Conservation (phyloP, 2,329 filamentous ascomycete genomes). For the Byssothecium circinans region DNA sequence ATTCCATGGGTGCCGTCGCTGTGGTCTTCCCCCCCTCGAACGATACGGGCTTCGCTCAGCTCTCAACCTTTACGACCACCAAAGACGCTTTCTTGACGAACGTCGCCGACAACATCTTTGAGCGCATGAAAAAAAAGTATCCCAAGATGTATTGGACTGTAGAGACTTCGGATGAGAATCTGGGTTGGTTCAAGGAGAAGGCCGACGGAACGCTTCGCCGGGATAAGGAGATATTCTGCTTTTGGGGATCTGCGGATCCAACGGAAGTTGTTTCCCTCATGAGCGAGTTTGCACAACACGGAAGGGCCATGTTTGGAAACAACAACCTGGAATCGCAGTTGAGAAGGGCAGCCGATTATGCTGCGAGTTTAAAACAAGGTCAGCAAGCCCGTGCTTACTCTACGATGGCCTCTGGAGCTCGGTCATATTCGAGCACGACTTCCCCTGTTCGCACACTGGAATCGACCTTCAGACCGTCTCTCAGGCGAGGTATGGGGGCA, state of each 20-base stretch:
- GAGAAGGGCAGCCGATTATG: slow-evolving; percentile 72
- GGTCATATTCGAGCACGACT: slow-evolving; percentile 47
- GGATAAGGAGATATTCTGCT: slow-evolving; percentile 90
- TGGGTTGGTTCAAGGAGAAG: slow-evolving; percentile 97
- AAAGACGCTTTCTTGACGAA: slow-evolving; percentile 95
- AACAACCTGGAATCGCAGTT: slow-evolving; percentile 86
- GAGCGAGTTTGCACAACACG: slow-evolving; percentile 80
- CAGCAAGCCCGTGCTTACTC: slow-evolving; percentile 71
- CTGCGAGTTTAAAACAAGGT: slow-evolving; percentile 60
- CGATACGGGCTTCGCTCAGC: slow-evolving; percentile 71
- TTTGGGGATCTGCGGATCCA: slow-evolving; percentile 84
- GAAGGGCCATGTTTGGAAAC: slow-evolving; percentile 84
- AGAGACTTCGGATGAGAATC: slow-evolving; percentile 90
- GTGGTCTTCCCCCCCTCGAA: slow-evolving; percentile 77
- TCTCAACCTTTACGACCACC: slow-evolving; percentile 89
- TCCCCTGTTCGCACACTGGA: slow-evolving; percentile 51
- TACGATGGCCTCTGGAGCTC: slow-evolving; percentile 51
- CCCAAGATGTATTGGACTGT: slow-evolving; percentile 95
- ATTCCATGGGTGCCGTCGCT: slow-evolving; percentile 87
- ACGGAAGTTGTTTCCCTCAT: slow-evolving; percentile 82
- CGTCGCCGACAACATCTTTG: slow-evolving; percentile 92
- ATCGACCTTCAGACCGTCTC: slow-evolving; percentile 27
- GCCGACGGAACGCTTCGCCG: slow-evolving; percentile 87
- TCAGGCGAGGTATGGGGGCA: slow-evolving; percentile 39
- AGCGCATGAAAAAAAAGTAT: slow-evolving; percentile 90